Evolutionary conservation across 805 yeast species (phyloP), one percentile per base, ranked within the genome.

Genomic region (Candida tibetensis): DNA sequence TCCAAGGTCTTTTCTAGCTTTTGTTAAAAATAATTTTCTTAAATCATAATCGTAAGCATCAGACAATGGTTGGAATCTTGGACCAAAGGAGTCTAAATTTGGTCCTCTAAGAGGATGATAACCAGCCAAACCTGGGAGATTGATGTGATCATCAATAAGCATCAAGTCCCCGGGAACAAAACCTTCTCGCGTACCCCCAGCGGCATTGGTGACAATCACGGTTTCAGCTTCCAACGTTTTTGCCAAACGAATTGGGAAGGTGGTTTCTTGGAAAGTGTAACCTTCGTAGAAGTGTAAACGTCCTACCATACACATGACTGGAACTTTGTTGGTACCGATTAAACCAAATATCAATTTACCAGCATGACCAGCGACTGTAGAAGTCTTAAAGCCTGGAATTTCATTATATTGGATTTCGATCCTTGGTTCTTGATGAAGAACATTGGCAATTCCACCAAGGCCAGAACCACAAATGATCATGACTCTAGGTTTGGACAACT

Each of bases 381-480:
- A 83, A 1, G 63, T 52, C 53, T 75, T 76, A 61, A 91, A 90
- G 0, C 91, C 86, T 0, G 97, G 97, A 34, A 91, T 85, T 0
- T 73, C 70, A 5, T 58, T 48, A 56, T 88, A 91, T 1, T 81
- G 65, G 18, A 91, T 71, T 34, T 70, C 75, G 15, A 78, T 61
- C 31, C 64, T 61, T 22, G 69, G 62, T 15, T 58, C 55, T n/a
- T 64, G 50, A 23, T 57, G 54, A 30, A 83, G 55, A 17, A 72
- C 62, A 34, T 75, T 69, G 1, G 90, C 82, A 34, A 91, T 81
- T 1, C 95, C 95, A 9, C 96, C 95, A 13, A 91, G 70, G 0
- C 99, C 99, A 4, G 96, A 85, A 5, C 99, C 99, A 63, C 97
- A 90, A 37, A 91, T 85, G 46, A 91, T 83, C 40, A 89, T 75